phyloP scores from a whole-genome alignment of 768 basidiomycete species.

The Podaxis pistillaris region DNA sequence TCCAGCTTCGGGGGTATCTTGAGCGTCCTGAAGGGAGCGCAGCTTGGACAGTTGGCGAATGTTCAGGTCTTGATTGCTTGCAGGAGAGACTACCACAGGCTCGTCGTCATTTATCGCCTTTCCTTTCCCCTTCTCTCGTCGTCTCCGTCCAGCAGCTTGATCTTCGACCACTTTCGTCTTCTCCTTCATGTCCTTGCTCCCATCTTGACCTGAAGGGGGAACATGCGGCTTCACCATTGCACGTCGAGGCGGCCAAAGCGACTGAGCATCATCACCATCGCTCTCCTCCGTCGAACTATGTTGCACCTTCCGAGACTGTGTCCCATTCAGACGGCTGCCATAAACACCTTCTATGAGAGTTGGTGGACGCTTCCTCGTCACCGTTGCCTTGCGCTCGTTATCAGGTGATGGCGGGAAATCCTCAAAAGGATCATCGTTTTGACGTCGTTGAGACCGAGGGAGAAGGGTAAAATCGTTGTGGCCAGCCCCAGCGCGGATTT shows the following conservation, averaged over 20 bases:
- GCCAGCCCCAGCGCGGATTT: not conserved
- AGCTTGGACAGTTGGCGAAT: not conserved
- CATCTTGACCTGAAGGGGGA: not conserved
- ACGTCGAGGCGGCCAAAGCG: constrained; percentile 6
- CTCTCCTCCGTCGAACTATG: constrained; percentile 4
- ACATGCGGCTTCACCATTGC: not conserved
- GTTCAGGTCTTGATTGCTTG: not conserved
- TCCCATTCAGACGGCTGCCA: not conserved
- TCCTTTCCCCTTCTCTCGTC: constrained; percentile 2
- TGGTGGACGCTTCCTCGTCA: not conserved
- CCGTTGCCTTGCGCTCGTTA: not conserved
- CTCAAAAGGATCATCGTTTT: constrained; percentile 4
- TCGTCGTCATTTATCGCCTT: not conserved
- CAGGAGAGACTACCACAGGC: not conserved
- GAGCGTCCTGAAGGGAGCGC: not conserved
- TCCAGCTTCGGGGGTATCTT: not conserved
- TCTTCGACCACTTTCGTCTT: not conserved
- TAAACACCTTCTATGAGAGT: not conserved
- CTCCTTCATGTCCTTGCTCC: not conserved
- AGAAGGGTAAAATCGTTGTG: not conserved
- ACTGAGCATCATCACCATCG: not conserved
- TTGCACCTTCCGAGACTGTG: not conserved
- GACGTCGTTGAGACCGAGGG: not conserved
- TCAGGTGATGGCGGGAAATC: not conserved
- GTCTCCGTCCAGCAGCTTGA: not conserved